Percentiles rank a stretch among this genome's conserved stretches.
phyloP scores from a whole-genome alignment of 345 rosid genomes.

The Luvunga scandens region DNA sequence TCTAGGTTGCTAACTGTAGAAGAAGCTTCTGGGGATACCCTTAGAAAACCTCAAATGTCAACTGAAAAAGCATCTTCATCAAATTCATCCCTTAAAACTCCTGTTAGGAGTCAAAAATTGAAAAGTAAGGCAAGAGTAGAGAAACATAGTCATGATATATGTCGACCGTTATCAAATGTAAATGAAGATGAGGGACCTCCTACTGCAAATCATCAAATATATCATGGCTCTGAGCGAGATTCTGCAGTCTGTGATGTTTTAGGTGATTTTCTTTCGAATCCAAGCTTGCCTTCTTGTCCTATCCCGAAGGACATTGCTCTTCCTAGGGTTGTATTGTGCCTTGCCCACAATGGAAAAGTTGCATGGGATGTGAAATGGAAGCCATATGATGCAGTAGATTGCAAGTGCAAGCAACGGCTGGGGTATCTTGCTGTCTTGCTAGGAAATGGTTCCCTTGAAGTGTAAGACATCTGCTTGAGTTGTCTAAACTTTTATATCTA shows the following conservation, averaged over 20 bases:
- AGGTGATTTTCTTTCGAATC: slow-evolving; percentile 22
- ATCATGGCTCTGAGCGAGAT: slow-evolving; percentile 23
- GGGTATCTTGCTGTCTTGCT: slow-evolving; percentile 92
- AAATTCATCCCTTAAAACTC: slow-evolving; percentile 32
- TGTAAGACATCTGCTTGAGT: slow-evolving; percentile 51
- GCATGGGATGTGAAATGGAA: slow-evolving; percentile 94
- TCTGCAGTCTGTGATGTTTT: slow-evolving; percentile 18
- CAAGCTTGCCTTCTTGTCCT: slow-evolving; percentile 21
- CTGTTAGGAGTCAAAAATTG: slow-evolving; percentile 23
- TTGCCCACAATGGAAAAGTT: slow-evolving; percentile 91
- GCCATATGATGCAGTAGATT: slow-evolving; percentile 41
- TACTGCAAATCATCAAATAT: slow-evolving; percentile 21
- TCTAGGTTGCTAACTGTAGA: slow-evolving; percentile 30
- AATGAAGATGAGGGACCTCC: slow-evolving; percentile 27
- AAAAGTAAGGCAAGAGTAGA: slow-evolving; percentile 21
- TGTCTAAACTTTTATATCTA: background rate
- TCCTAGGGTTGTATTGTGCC: slow-evolving; percentile 75
- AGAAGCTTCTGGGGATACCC: slow-evolving; percentile 26
- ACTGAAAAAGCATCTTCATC: slow-evolving; percentile 23
- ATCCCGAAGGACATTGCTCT: slow-evolving; percentile 49
- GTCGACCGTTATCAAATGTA: slow-evolving; percentile 16
- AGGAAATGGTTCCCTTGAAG: slow-evolving; percentile 92
- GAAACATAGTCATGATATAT: slow-evolving; percentile 18
- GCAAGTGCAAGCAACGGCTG: slow-evolving; percentile 56
- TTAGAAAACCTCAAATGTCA: slow-evolving; percentile 18